Base-by-base conservation (phyloP, 2,329 filamentous ascomycete species). In the Knufia petricola region DNA sequence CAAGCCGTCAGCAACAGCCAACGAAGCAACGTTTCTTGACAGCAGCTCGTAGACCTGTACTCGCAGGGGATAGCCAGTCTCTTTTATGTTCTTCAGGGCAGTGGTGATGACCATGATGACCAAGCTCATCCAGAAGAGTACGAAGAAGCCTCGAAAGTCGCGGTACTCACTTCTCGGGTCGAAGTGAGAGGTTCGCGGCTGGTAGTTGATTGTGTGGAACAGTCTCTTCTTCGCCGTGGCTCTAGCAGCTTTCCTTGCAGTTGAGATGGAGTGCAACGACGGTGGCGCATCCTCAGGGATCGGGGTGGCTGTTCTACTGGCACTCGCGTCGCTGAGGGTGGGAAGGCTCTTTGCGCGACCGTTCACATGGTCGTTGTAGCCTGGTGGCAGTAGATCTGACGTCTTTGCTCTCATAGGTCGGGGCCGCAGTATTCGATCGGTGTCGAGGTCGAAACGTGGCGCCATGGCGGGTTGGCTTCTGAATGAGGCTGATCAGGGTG, bases 121-220 rank as follows among this genome's bases (percentile, higher is more conserved):
- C 51, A 98, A 74, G 8, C 87, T 87, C 56, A 98, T 90, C 92
- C 92, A 98, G 70, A 98, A 98, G 31, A 98, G 78, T 47, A 92
- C 87, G 70, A 95, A 98, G 76, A 98, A 98, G 63, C 92, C 92
- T 59, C 87, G 81, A 65, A 98, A 98, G 67, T 98, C 88, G 61
- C 82, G 82, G 65, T 96, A 89, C 61, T 95, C 88, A 66, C 86
- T 94, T 43, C 79, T 77, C 0, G 89, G 88, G 63, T 98, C 92
- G 64, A 98, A 95, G 69, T 98, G 90, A 15, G 90, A 96, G 19
- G 96, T 83, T 50, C 92, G 84, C 52, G 85, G 83, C 34, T 86
- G 79, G 69, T 90, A 98, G 61, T 95, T 86, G 63, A 94, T 88
- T 19, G 86, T 92, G 19, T 94, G 90, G 64, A 96, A 98, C 57